phyloP scores from a whole-genome alignment of 2,329 filamentous ascomycete species.

The Whalleya microplaca region DNA sequence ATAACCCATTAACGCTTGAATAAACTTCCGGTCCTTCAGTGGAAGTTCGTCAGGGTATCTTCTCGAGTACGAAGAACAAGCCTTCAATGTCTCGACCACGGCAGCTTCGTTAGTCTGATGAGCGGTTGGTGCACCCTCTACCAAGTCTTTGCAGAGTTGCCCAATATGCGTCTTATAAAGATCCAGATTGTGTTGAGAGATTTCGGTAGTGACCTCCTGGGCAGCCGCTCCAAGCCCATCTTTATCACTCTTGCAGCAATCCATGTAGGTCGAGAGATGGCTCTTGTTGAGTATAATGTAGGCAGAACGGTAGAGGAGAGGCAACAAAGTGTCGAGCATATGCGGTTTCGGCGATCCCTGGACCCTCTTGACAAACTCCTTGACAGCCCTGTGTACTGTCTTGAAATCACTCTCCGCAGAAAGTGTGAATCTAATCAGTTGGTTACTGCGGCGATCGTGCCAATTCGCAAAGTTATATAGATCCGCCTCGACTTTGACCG shows the following conservation, averaged over 20 bases:
- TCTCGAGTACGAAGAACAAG: constrained; percentile 88
- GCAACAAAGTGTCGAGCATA: constrained; percentile 78
- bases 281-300: constrained; percentile 92
- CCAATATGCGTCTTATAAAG: constrained; percentile 92
- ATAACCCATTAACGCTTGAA: constrained; percentile 80
- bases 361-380: constrained; percentile 83
- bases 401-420: constrained; percentile 88
- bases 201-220: constrained; percentile 88
- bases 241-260: constrained; percentile 82
- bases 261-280: constrained; percentile 88
- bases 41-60: constrained; percentile 85
- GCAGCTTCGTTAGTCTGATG: constrained; percentile 69
- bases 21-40: constrained; percentile 73
- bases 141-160: constrained; percentile 85
- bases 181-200: constrained; percentile 85
- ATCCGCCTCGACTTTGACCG: constrained; percentile 71
- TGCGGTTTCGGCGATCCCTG: constrained; percentile 67
- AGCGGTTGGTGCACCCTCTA: constrained; percentile 76
- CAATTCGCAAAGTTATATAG: constrained; percentile 88
- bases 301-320: constrained; percentile 81
- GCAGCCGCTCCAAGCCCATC: constrained; percentile 77
- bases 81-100: constrained; percentile 90
- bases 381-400: constrained; percentile 86
- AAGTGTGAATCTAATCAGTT: constrained; percentile 85
- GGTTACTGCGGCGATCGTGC: constrained; percentile 88